These are phyloP conservation scores for Colletotrichum eleusines DNA, from an alignment of 2,329 filamentous ascomycete genomes.

Conservation along the genomic window DNA sequence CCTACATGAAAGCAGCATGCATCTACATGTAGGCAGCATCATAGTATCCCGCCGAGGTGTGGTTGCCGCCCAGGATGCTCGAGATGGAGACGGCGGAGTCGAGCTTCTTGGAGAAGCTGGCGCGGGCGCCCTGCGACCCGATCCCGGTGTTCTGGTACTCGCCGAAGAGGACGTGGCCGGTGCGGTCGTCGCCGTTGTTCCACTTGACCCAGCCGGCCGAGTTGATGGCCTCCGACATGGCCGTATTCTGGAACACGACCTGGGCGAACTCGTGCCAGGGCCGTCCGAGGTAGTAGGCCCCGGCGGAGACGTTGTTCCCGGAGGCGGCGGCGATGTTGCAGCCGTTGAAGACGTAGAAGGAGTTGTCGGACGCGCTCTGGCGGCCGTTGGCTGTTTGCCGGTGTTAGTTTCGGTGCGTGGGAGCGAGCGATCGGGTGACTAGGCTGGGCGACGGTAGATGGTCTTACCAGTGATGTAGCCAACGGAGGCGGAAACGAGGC, in stretches of 20 bases:
- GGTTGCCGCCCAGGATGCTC: slow-evolving; percentile 47
- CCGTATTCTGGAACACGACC: slow-evolving; percentile 62
- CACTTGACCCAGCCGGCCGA: slow-evolving; percentile 69
- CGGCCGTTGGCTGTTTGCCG: slow-evolving; percentile 56
- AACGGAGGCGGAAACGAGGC: slow-evolving; percentile 50
- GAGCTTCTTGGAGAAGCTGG: slow-evolving; percentile 56
- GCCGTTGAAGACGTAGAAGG: slow-evolving; percentile 61
- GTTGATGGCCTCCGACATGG: slow-evolving; percentile 68
- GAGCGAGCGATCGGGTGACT: no score
- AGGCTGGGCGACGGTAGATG: no score
- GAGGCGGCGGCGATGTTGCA: slow-evolving; percentile 56
- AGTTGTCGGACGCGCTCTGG: slow-evolving; percentile 48
- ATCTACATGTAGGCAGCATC: slow-evolving; percentile 47
- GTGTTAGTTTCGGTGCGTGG: background rate
- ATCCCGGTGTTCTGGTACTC: slow-evolving; percentile 71
- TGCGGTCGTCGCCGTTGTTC: slow-evolving; percentile 61
- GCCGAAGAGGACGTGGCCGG: slow-evolving; percentile 65
- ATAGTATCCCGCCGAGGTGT: slow-evolving; percentile 46
- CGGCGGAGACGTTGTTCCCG: slow-evolving; percentile 52
- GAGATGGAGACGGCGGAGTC: slow-evolving; percentile 50
- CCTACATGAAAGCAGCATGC: slow-evolving; percentile 46
- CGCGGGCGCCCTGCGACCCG: slow-evolving; percentile 66
- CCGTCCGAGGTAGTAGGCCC: slow-evolving; percentile 61
- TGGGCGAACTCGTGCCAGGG: slow-evolving; percentile 61
- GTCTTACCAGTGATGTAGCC: slow-evolving; percentile 58